phyloP scores from a whole-genome alignment of 1,284 basidiomycete genomes.

The Golubevia pallescens region DNA sequence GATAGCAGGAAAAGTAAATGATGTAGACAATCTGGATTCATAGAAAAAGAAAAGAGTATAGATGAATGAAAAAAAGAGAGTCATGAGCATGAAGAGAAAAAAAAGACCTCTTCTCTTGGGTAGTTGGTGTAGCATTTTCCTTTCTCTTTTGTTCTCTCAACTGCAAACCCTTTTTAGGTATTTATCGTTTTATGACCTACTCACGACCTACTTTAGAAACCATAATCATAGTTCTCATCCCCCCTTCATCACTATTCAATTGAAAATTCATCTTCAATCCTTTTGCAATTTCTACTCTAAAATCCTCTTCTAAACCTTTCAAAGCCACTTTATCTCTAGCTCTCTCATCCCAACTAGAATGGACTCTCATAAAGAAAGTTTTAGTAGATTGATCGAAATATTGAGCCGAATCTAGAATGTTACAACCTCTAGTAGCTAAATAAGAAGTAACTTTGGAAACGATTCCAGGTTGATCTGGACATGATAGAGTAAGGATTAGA shows the following conservation, averaged over 20 bases:
- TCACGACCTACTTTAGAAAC: constrained; percentile 54
- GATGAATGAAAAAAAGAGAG: constrained; percentile 1
- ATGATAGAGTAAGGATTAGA: constrained; percentile 56
- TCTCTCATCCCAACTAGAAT: constrained; percentile 26
- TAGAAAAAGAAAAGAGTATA: background rate
- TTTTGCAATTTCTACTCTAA: constrained; percentile 19
- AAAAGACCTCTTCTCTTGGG: background rate
- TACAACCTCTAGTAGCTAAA: constrained; percentile 43
- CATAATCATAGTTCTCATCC: constrained; percentile 55
- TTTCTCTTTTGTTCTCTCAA: background rate
- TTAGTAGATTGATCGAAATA: constrained; percentile 49
- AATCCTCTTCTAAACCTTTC: constrained; percentile 20
- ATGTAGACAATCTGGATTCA: constrained; percentile 53
- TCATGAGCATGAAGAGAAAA: background rate
- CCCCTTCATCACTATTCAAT: constrained; percentile 46
- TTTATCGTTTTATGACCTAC: no score
- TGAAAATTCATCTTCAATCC: constrained; percentile 34
- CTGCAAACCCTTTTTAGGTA: background rate
- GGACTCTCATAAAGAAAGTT: constrained; percentile 62
- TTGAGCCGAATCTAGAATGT: constrained; percentile 60
- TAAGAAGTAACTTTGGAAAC: constrained; percentile 49
- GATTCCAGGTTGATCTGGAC: constrained; percentile 55
- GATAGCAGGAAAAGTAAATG: constrained; percentile 47
- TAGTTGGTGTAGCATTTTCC: no score
- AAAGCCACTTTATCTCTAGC: constrained; percentile 2